phyloP scores from a whole-genome alignment of 495 filamentous ascomycete genomes.

The Penicillium daleae region DNA sequence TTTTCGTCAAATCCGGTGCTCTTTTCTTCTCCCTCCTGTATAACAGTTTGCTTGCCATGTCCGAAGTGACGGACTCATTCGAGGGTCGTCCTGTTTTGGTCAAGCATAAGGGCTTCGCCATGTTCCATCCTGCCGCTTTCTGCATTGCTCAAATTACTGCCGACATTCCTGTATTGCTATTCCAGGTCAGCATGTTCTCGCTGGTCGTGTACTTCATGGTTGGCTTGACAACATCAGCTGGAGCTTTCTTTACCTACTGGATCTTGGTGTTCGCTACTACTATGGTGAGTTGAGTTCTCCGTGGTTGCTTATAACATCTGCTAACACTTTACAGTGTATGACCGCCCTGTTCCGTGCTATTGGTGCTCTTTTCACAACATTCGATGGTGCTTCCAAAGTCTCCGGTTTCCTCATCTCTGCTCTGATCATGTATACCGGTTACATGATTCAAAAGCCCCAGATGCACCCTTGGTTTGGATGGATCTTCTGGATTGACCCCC shows the following conservation, averaged over 20 bases:
- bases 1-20: slow-evolving; percentile 58
- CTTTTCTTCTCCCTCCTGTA: slow-evolving; percentile 78
- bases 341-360: slow-evolving; percentile 57
- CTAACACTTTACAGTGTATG: slow-evolving; percentile 33
- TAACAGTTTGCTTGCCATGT: slow-evolving; percentile 71
- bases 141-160: slow-evolving; percentile 70
- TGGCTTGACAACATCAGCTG: slow-evolving; percentile 49
- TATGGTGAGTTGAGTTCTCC: slow-evolving; percentile 28
- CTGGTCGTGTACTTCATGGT: slow-evolving; percentile 79
- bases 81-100: slow-evolving; percentile 69
- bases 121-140: slow-evolving; percentile 75
- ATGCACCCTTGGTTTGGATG: slow-evolving; percentile 81
- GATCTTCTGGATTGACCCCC: slow-evolving; percentile 73
- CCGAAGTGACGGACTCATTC: slow-evolving; percentile 73
- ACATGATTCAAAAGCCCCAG: slow-evolving; percentile 64
- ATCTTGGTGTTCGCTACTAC: slow-evolving; percentile 46
- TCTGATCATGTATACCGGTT: slow-evolving; percentile 61
- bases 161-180: slow-evolving; percentile 69
- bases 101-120: slow-evolving; percentile 76
- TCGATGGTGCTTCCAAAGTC: slow-evolving; percentile 59
- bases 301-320: too few species aligned
- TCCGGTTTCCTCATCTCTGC: slow-evolving; percentile 46
- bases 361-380: slow-evolving; percentile 52
- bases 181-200: slow-evolving; percentile 67
- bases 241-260: slow-evolving; percentile 58